Percentiles rank a stretch among this genome's conserved stretches.
Conservation (phyloP, 2,329 filamentous ascomycete species). For the Hansfordia pulvinata region DNA sequence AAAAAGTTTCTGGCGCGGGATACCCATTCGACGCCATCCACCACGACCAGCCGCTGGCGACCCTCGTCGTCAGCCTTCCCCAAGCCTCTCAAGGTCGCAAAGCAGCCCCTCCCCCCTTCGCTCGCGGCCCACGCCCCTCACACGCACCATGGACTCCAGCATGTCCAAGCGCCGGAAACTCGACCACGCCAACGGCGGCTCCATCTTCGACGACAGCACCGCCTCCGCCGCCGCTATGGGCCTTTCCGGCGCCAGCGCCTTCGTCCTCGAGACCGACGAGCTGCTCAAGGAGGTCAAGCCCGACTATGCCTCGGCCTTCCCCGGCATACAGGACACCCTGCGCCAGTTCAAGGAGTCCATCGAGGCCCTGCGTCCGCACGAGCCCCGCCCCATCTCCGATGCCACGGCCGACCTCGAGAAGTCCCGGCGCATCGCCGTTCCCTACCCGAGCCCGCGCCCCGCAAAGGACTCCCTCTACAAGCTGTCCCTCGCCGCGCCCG, state of each 20-base stretch:
- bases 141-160: slow-evolving; percentile 27
- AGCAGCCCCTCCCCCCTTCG: too few species aligned
- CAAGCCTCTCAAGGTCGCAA: too few species aligned
- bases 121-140: background rate
- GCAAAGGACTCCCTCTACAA: slow-evolving; percentile 68
- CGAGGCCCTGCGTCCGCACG: slow-evolving; percentile 34
- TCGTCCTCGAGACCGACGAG: slow-evolving; percentile 46
- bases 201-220: slow-evolving; percentile 25
- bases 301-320: slow-evolving; percentile 34
- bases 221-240: slow-evolving; percentile 26
- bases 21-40: too few species aligned
- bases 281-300: slow-evolving; percentile 39
- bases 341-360: slow-evolving; percentile 38
- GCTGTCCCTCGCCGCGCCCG: slow-evolving; percentile 61
- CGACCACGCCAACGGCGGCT: slow-evolving; percentile 19
- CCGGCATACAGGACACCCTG: slow-evolving; percentile 32
- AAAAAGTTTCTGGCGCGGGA: slow-evolving; percentile 2
- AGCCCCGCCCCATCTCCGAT: slow-evolving; percentile 41
- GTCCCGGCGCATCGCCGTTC: slow-evolving; percentile 55
- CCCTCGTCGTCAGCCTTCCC: too few species aligned
- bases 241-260: slow-evolving; percentile 30
- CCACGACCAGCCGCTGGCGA: too few species aligned
- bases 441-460: slow-evolving; percentile 73
- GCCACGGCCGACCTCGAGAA: slow-evolving; percentile 56
- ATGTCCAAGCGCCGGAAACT: slow-evolving; percentile 34